phyloP scores from a whole-genome alignment of 2,329 filamentous ascomycete species.

The Colletotrichum agaves region DNA sequence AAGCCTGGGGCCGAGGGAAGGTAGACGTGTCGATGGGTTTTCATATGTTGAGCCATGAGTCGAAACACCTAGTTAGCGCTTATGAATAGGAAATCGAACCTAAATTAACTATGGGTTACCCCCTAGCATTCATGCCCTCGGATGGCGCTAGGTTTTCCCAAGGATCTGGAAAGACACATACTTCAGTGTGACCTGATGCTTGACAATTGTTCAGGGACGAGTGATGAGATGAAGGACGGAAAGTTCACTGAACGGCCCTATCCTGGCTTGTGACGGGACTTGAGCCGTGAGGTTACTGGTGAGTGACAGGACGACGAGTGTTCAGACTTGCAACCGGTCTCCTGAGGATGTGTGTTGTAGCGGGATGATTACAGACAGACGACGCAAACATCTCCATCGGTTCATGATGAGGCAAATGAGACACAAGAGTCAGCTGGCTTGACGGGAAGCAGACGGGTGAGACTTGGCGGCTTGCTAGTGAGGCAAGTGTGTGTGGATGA shows the following conservation, averaged over 20 bases:
- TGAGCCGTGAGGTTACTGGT: not conserved
- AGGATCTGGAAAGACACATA: not conserved
- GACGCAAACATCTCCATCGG: not conserved
- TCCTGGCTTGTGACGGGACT: constrained; percentile 1
- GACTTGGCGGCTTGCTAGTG: not conserved
- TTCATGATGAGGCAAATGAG: not conserved
- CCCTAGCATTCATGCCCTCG: not conserved
- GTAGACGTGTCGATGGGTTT: not conserved
- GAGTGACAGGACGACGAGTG: not conserved
- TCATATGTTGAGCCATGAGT: too few relatives aligned
- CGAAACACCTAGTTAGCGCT: too few relatives aligned
- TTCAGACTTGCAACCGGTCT: not conserved
- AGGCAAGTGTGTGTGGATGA: not conserved
- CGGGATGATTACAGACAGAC: not conserved
- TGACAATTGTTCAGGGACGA: not conserved
- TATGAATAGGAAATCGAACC: too few relatives aligned
- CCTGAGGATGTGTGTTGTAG: not conserved
- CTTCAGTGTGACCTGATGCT: not conserved
- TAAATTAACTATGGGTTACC: too few relatives aligned
- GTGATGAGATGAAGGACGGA: constrained; percentile 13
- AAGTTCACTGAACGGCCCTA: constrained; percentile 15
- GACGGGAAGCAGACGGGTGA: not conserved
- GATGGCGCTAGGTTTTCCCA: not conserved
- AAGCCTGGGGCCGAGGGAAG: not conserved
- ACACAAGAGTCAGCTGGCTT: not conserved